Evolutionary conservation across 2,329 filamentous ascomycete genomes (phyloP).

Genomic region (Colletotrichum chlorophyti): DNA sequence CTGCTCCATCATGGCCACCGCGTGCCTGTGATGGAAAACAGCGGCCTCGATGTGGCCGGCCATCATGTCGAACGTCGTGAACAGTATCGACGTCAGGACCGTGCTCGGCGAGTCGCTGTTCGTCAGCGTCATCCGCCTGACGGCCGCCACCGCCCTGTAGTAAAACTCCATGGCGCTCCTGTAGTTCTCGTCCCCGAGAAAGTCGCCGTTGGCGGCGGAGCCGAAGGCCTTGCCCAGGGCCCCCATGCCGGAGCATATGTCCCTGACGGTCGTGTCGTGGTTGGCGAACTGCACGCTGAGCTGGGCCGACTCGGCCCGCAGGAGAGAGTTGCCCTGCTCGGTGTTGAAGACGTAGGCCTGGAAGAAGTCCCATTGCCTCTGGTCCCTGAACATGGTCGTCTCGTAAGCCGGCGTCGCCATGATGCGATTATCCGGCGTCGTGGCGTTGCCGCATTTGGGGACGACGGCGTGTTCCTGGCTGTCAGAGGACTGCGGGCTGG

Average conservation of each 20-base stretch:
- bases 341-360: constrained; percentile 1
- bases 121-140: background rate
- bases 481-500: background rate
- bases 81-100: constrained; percentile 17
- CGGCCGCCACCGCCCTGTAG: constrained; percentile 1
- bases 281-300: constrained; percentile 7
- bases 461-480: background rate
- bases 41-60: constrained; percentile 1
- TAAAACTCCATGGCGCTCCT: constrained; percentile 14
- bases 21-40: constrained; percentile 7
- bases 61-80: constrained; percentile 12
- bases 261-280: background rate
- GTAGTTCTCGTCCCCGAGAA: background rate
- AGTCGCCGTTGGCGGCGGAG: background rate
- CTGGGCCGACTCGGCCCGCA: background rate
- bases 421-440: background rate
- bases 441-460: background rate
- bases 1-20: constrained; percentile 20
- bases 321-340: constrained; percentile 12
- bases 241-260: constrained; percentile 17
- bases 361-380: constrained; percentile 20
- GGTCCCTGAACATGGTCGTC: constrained; percentile 10
- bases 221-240: background rate
- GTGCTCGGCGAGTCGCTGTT: background rate
- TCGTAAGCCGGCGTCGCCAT: constrained; percentile 1